Evolutionary conservation across 345 rosid genomes (phyloP), one percentile per base, ranked within the genome.

Genomic region (Arabis alpina): DNA sequence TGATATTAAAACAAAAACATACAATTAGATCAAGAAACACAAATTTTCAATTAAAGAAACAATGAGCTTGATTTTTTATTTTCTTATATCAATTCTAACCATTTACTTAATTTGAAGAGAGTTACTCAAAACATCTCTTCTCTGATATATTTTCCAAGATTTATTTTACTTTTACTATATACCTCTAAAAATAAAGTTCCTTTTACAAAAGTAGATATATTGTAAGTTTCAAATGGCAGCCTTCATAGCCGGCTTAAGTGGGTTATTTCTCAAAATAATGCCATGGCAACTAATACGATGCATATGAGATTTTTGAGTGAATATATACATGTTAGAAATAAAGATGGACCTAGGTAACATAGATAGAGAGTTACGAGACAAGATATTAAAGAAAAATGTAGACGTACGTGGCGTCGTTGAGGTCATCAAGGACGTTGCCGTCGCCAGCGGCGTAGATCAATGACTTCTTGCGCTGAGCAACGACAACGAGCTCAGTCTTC

Each of bases 381-480:
- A 52, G 15, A 14, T 24, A 25, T 40, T 28, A 49, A n/a, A 45
- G 49, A 19, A 13, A 14, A 6, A 52, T 23, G 14, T 40, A 27
- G 15, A 68, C 73, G 23, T 56, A 68, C 64, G 56, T 24, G 25
- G 65, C 73, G 2, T 69, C 57, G 73, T 69, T 69, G 28, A 69
- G 11, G 73, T 40, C 51, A 49, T 70, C 74, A 13, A 70, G 57
- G 50, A 70, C 39, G 74, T 70, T 70, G 50, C 66, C 74, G 10
- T 70, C 74, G 28, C 58, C 40, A 48, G 66, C 74, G 41, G 66
- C 74, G 41, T 59, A 70, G 59, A 49, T 3, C 66, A 70, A 59
- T 4, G 74, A 49, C 74, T 70, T 69, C 58, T 69, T 69, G 41
- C 66, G 73, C 10, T 69, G 73, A 58, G 73, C 4, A 9, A 69